A percentile compares a stretch with the other conserved stretches of the same genome.
phyloP scores from a whole-genome alignment of 495 filamentous ascomycete genomes.

The Xylaria venustula region DNA sequence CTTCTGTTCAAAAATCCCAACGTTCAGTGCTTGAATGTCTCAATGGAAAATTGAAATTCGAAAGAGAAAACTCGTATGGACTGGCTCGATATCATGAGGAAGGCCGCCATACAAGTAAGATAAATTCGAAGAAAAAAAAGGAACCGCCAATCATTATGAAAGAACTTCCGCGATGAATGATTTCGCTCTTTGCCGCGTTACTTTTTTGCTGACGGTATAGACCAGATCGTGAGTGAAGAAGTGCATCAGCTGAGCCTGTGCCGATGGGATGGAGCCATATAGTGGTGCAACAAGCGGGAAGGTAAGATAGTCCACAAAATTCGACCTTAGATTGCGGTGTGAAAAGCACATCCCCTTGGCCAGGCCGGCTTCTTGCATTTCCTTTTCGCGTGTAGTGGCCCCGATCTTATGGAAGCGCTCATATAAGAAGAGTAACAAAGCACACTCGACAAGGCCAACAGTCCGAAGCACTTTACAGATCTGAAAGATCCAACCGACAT shows the following conservation, averaged over 20 bases:
- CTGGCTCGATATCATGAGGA: neutral
- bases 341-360: constrained; percentile 59
- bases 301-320: constrained; percentile 55
- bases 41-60: constrained; percentile 28
- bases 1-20: constrained; percentile 32
- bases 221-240: constrained; percentile 65
- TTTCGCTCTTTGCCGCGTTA: constrained; percentile 46
- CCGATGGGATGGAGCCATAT: constrained; percentile 60
- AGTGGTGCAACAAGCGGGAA: constrained; percentile 60
- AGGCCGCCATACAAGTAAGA: constrained; percentile 2
- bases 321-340: constrained; percentile 49
- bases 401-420: constrained; percentile 60
- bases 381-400: constrained; percentile 54
- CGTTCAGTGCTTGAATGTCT: constrained; percentile 27
- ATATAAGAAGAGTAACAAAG: constrained; percentile 59
- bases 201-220: constrained; percentile 67
- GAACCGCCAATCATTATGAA: constrained; percentile 31
- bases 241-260: constrained; percentile 62
- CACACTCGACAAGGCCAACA: constrained; percentile 57
- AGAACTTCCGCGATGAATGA: constrained; percentile 39
- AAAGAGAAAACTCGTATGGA: constrained; percentile 17
- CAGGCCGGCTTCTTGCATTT: constrained; percentile 62
- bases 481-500: constrained; percentile 51
- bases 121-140: constrained; percentile 17
- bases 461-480: constrained; percentile 58